phyloP scores from a whole-genome alignment of 2,329 filamentous ascomycete species.

The Botryosphaeria dothidea region DNA sequence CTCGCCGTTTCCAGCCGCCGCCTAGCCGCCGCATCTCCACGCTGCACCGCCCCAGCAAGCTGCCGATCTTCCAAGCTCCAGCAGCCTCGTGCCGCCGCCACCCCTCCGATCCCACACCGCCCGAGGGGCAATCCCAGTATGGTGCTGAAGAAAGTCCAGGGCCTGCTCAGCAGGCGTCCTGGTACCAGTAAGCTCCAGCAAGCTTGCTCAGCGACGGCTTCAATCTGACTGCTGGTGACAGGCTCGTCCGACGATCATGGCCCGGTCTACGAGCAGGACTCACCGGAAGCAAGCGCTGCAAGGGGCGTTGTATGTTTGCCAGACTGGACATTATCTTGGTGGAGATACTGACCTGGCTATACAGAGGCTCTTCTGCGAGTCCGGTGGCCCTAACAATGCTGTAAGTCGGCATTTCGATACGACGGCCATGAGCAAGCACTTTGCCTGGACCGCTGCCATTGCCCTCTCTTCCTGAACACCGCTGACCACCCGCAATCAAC shows the following conservation, averaged over 20 bases:
- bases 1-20: neutral
- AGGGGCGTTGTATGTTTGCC: slow-evolving; percentile 53
- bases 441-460: neutral
- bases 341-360: neutral
- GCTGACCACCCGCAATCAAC: slow-evolving; percentile 20
- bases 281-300: slow-evolving; percentile 66
- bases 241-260: slow-evolving; percentile 21
- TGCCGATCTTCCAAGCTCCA: neutral
- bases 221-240: slow-evolving; percentile 19
- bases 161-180: slow-evolving; percentile 34
- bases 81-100: neutral
- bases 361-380: slow-evolving; percentile 81
- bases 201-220: neutral
- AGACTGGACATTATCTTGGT: slow-evolving; percentile 20
- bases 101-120: neutral
- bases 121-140: slow-evolving; percentile 26
- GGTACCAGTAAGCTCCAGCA: slow-evolving; percentile 24
- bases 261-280: slow-evolving; percentile 47
- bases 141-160: slow-evolving; percentile 40
- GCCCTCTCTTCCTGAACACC: neutral
- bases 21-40: neutral
- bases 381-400: slow-evolving; percentile 57
- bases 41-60: neutral
- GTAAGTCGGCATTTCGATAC: slow-evolving; percentile 24
- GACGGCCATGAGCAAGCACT: neutral